These are phyloP conservation scores for Phaeomoniella chlamydospora DNA, from an alignment of 2,329 filamentous ascomycete species.

Conservation along the genomic window DNA sequence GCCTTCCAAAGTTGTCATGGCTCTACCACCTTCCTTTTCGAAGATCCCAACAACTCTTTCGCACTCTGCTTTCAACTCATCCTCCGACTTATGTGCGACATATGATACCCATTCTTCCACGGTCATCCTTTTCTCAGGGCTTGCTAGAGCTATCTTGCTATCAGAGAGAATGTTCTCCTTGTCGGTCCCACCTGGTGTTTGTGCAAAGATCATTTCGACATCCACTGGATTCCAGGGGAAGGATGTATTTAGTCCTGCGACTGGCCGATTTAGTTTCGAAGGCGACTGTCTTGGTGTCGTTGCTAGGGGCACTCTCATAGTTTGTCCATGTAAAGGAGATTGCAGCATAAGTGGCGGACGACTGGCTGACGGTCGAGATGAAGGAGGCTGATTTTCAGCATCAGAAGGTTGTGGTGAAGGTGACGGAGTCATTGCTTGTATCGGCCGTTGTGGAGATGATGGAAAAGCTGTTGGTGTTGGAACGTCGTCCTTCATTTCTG, in stretches of 20 bases:
- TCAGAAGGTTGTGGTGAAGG: constrained; percentile 64
- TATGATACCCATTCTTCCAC: constrained; percentile 85
- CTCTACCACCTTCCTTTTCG: constrained; percentile 66
- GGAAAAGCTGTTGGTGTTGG: constrained; percentile 5
- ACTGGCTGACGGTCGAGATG: constrained; percentile 42
- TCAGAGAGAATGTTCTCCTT: constrained; percentile 23
- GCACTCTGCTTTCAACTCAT: constrained; percentile 63
- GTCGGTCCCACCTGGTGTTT: constrained; percentile 22
- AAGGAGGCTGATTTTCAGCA: constrained; percentile 65
- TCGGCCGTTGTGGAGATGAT: constrained; percentile 6
- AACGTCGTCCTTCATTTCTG: background rate
- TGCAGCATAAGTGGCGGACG: constrained; percentile 16
- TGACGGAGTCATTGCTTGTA: constrained; percentile 35
- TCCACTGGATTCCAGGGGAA: constrained; percentile 61
- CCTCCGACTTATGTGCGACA: constrained; percentile 69
- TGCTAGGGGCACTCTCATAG: constrained; percentile 24
- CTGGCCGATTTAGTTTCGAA: constrained; percentile 40
- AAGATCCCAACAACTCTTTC: constrained; percentile 72
- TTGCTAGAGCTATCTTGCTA: constrained; percentile 39
- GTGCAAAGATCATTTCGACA: constrained; percentile 54
- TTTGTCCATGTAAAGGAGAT: constrained; percentile 20
- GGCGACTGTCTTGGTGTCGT: constrained; percentile 36
- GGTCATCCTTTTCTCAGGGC: constrained; percentile 73
- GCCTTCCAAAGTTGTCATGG: constrained; percentile 63
- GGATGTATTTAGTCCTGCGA: constrained; percentile 37